phyloP scores from a whole-genome alignment of 164 flowering plant species.

The Sextonia rubra region DNA sequence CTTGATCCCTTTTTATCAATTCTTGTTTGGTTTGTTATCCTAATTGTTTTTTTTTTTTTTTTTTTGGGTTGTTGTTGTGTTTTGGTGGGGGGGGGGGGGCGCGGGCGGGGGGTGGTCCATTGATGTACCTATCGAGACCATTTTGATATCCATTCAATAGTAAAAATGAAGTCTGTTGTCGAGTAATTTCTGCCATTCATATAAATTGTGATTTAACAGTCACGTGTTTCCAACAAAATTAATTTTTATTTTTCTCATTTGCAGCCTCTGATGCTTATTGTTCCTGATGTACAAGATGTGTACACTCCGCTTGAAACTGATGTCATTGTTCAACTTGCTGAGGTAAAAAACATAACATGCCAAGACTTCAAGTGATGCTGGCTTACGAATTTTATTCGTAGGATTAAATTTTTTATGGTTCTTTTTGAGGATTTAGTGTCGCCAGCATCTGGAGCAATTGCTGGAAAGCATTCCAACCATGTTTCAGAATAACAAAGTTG shows the following conservation, averaged over 20 bases:
- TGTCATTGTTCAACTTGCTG: constrained; percentile 87
- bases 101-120: too few species aligned
- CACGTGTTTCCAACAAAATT: neutral
- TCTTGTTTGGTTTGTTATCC: too few species aligned
- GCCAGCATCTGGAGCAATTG: constrained; percentile 81
- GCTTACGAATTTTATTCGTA: neutral
- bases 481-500: constrained; percentile 73
- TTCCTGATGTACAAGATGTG: constrained; percentile 97
- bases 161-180: too few species aligned
- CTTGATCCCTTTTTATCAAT: too few species aligned
- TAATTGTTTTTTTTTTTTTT: too few species aligned
- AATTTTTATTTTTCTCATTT: constrained; percentile 6
- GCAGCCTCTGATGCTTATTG: constrained; percentile 96
- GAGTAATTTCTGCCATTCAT: too few species aligned
- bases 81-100: too few species aligned
- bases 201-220: neutral
- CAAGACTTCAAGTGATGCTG: neutral
- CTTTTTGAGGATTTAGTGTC: constrained; percentile 52
- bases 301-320: constrained; percentile 95
- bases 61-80: too few species aligned
- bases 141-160: too few species aligned
- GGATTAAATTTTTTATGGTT: constrained; percentile 4
- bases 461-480: constrained; percentile 90
- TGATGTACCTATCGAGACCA: too few species aligned
- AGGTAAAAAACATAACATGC: constrained; percentile 41